Evolutionary conservation across 2,329 filamentous ascomycete genomes (phyloP).

Genomic region (Penicillium sp.): DNA sequence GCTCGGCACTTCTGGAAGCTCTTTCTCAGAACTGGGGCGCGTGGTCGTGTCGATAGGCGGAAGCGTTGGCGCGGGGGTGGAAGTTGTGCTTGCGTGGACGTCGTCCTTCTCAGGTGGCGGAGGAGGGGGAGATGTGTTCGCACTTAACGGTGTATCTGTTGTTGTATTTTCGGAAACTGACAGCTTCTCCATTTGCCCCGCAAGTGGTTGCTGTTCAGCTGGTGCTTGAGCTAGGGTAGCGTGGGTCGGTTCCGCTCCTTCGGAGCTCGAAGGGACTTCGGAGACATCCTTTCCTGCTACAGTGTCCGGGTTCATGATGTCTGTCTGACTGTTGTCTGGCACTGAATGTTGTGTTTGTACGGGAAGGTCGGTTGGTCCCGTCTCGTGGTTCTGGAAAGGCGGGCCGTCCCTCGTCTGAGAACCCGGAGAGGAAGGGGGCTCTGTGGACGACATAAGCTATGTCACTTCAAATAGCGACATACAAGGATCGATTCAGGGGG

Average conservation of each 20-base stretch:
- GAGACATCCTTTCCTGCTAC: conserved; percentile 2
- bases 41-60: conserved; percentile 42
- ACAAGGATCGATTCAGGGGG: conserved; percentile 10
- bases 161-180: conserved; percentile 30
- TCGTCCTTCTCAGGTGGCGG: conserved; percentile 55
- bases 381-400: conserved; percentile 25
- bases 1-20: conserved; percentile 39
- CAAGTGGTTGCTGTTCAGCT: conserved; percentile 25
- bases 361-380: conserved; percentile 21
- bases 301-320: conserved; percentile 16
- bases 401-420: conserved; percentile 28
- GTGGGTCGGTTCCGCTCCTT: conserved; percentile 4
- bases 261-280: not conserved
- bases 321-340: conserved; percentile 10
- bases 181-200: conserved; percentile 33
- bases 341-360: conserved; percentile 20
- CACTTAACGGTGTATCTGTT: conserved; percentile 17
- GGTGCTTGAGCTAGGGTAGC: conserved; percentile 13
- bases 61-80: conserved; percentile 36
- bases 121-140: conserved; percentile 39
- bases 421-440: conserved; percentile 25
- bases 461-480: conserved; percentile 38
- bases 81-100: conserved; percentile 54
- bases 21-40: conserved; percentile 39
- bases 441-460: conserved; percentile 40